A percentile compares a stretch with the other conserved stretches of the same genome.
phyloP scores from a whole-genome alignment of 495 filamentous ascomycete genomes.

The Filosporella fistucella region DNA sequence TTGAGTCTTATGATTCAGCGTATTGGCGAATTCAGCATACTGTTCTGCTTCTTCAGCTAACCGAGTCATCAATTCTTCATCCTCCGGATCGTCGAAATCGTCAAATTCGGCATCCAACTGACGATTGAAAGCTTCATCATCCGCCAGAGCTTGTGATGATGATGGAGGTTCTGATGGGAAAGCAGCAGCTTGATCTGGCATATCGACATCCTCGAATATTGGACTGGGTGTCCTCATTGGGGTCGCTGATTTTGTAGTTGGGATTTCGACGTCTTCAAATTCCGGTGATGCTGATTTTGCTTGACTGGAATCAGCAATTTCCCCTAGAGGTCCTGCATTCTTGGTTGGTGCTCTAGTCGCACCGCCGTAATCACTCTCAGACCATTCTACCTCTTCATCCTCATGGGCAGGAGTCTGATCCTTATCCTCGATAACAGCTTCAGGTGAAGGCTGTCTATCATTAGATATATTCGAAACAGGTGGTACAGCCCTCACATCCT shows the following conservation, averaged over 20 bases:
- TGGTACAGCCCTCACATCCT: slow-evolving; percentile 32
- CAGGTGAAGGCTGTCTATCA: slow-evolving; percentile 6
- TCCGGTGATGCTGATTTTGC: slow-evolving; percentile 13
- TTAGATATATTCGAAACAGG: slow-evolving; percentile 26
- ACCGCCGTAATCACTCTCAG: slow-evolving; percentile 36
- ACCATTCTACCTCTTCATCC: slow-evolving; percentile 35
- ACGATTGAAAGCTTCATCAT: slow-evolving; percentile 9
- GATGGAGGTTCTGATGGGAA: slow-evolving; percentile 1
- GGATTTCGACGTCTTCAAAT: slow-evolving; percentile 35
- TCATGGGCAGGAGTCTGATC: slow-evolving; percentile 3
- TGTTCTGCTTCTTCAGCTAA: slow-evolving; percentile 88
- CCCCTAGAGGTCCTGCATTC: background rate
- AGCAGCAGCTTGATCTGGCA: slow-evolving; percentile 1
- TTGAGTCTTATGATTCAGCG: slow-evolving; percentile 65
- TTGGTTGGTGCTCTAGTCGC: slow-evolving; percentile 1
- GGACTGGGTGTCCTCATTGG: slow-evolving; percentile 13
- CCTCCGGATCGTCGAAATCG: slow-evolving; percentile 80
- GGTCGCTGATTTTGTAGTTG: background rate
- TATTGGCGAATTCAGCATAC: slow-evolving; percentile 84
- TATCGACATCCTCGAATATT: slow-evolving; percentile 26
- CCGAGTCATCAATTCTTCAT: slow-evolving; percentile 80
- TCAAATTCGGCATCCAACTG: slow-evolving; percentile 22
- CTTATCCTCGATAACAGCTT: background rate
- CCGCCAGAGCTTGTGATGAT: background rate
- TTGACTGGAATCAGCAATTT: background rate